Base-by-base conservation (phyloP, 164 flowering plant species). In the Amborella trichopoda region DNA sequence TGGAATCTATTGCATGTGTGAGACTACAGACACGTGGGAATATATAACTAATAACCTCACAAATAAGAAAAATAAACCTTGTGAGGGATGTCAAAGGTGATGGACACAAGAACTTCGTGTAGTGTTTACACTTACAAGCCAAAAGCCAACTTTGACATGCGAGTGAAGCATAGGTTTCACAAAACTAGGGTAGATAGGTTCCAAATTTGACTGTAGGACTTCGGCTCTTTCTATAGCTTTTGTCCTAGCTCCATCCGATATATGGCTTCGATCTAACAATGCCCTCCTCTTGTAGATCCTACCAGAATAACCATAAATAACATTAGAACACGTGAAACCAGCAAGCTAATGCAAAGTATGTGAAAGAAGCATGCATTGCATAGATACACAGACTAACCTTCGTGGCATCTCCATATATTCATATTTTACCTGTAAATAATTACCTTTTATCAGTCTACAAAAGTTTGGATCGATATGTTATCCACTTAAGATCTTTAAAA, bases 151-250 rank as follows among this genome's bases (percentile, higher is more conserved):
- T 14, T 75, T 68, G 5, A 77, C 77, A 62, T 84, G 89, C 3
- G 89, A 81, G 23, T 68, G 81, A 12, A 70, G 80, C 89, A 84
- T 71, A n/a, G 72, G 64, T 52, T 81, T 84, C n/a, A 73, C 60
- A 55, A 77, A 73, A 50, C 60, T 69, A 4, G 87, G 95, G 40
- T 51, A 70, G 1, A 64, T 49, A 26, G 72, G 27, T 23, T 60
- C 72, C 23, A 77, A 44, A 26, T 46, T 58, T 2, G 66, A 48
- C 32, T 67, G 59, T 17, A 80, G 21, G n/a, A 48, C 48, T 36
- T 62, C 64, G 22, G 84, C 84, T 56, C 53, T 61, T 6, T 70
- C 68, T 44, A 54, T 55, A 1, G 78, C 77, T 41, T 60, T 28
- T 48, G 54, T 18, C 42, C 81, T 65, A 6, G 50, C 68, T 52